Evolutionary conservation across 2,329 filamentous ascomycete species (phyloP).

Genomic region (Basipetospora sp.): DNA sequence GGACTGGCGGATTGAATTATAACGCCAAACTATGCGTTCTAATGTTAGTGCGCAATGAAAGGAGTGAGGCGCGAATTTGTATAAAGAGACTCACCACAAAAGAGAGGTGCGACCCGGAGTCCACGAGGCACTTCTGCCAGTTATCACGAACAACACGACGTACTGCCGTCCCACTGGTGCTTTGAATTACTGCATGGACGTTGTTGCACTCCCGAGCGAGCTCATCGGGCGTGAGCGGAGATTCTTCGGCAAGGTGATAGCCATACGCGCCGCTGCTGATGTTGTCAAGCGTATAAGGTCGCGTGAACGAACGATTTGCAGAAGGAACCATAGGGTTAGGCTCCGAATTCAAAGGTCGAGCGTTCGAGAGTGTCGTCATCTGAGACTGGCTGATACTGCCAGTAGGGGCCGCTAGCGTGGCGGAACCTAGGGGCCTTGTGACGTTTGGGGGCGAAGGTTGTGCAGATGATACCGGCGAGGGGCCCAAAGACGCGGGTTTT

Average conservation of each 20-base stretch:
- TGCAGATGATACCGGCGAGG: too few relatives aligned
- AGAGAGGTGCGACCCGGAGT: constrained; percentile 30
- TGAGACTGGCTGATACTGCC: too few relatives aligned
- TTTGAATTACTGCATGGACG: constrained; percentile 16
- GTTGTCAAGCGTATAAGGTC: constrained; percentile 1
- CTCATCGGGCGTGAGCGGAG: neutral
- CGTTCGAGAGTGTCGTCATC: too few relatives aligned
- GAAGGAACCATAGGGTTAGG: too few relatives aligned
- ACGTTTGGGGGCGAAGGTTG: too few relatives aligned
- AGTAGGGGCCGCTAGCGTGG: too few relatives aligned
- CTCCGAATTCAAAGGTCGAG: too few relatives aligned
- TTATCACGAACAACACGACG: constrained; percentile 28
- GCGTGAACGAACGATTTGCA: too few relatives aligned
- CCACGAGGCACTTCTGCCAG: constrained; percentile 29
- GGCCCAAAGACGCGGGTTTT: too few relatives aligned
- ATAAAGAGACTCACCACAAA: constrained; percentile 27
- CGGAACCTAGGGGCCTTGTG: too few relatives aligned
- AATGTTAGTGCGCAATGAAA: neutral
- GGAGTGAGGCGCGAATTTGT: neutral
- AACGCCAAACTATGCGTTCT: constrained; percentile 24
- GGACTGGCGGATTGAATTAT: constrained; percentile 29
- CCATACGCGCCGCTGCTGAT: neutral
- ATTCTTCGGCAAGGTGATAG: neutral
- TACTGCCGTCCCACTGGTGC: constrained; percentile 24
- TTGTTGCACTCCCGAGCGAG: constrained; percentile 2